Base-by-base conservation (phyloP, 345 rosid species). In the Turnera subulata region DNA sequence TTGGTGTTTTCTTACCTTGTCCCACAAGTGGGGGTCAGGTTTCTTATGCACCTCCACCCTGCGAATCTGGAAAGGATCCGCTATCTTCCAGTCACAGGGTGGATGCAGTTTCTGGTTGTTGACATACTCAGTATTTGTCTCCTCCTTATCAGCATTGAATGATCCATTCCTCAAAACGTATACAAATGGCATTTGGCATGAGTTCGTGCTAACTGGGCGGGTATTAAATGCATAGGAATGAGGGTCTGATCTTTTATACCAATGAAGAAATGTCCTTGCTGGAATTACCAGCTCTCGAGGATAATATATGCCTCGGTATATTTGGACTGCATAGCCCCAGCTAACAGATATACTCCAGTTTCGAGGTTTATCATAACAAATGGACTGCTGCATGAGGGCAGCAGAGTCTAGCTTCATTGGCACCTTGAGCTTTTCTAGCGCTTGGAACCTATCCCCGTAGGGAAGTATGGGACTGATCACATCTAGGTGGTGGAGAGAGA, bases 401-500 rank as follows among this genome's bases (percentile, higher is more conserved):
- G 96, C 84, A 0, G 94, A 76, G 77, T 88, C 97, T 1, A 85
- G 61, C 6, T 60, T 53, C 1, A 68, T 74, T 20, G 94, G 66
- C 6, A 35, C 47, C 65, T 49, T 53, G 14, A 88, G 73, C 24
- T 73, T 81, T 56, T 59, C 56, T 6, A 88, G 45, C 56, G 88
- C 78, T 44, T 78, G 68, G 2, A 75, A 52, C 46, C 85, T 76
- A 46, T 63, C 68, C 67, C 65, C 44, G 4, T 76, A 56, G 6
- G 96, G 97, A 68, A 88, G 88, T 25, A 91, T 64, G 49, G 96
- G 89, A 26, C 82, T 81, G 0, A 91, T 61, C 20, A 75, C 16
- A 47, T 91, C 97, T 16, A 88, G 50, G 72, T 91, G 96, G 74
- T 91, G 97, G 15, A 91, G 68, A 0, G 96, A 80, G 0, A 91